A percentile compares a stretch with the other conserved stretches of the same genome.
Evolutionary conservation across 306 rosid genomes (phyloP).

Genomic region (Malus asiatica): DNA sequence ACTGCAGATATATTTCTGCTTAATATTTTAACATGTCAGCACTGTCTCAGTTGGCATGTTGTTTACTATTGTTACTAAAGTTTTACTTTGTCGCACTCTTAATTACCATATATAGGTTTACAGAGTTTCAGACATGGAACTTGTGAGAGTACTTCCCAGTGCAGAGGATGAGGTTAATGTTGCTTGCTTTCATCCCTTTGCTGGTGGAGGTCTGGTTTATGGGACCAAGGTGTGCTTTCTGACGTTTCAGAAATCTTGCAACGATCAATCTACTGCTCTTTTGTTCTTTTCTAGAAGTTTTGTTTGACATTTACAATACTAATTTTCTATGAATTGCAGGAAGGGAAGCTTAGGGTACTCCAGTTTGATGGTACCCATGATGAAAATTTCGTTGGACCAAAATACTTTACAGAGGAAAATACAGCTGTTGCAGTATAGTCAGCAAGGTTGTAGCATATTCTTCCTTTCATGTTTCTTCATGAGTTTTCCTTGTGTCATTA

Average conservation of each 20-base stretch:
- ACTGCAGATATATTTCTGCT: not conserved
- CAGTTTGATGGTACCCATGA: slow-evolving; percentile 26
- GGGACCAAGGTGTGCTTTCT: slow-evolving; percentile 81
- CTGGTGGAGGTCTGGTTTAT: slow-evolving; percentile 93
- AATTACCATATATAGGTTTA: slow-evolving; percentile 50
- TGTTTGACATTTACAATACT: not conserved
- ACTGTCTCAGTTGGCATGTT: not conserved
- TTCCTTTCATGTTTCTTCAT: not conserved
- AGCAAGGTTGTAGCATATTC: slow-evolving; percentile 23
- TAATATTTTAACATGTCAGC: not conserved
- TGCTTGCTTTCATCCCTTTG: slow-evolving; percentile 95
- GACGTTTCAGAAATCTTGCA: not conserved
- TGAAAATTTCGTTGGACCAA: slow-evolving; percentile 37
- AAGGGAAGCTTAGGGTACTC: slow-evolving; percentile 87
- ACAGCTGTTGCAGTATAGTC: slow-evolving; percentile 30
- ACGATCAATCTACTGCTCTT: not conserved
- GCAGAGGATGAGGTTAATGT: slow-evolving; percentile 99
- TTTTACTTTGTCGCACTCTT: not conserved
- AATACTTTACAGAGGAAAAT: slow-evolving; percentile 45
- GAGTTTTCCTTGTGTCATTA: not conserved
- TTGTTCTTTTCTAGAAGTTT: not conserved
- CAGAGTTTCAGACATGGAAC: slow-evolving; percentile 95
- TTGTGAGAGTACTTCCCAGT: slow-evolving; percentile 94
- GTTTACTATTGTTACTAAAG: not conserved
- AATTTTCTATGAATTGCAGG: slow-evolving; percentile 42